Evolutionary conservation across 306 rosid species (phyloP).

Genomic region (Vigna hirtella): DNA sequence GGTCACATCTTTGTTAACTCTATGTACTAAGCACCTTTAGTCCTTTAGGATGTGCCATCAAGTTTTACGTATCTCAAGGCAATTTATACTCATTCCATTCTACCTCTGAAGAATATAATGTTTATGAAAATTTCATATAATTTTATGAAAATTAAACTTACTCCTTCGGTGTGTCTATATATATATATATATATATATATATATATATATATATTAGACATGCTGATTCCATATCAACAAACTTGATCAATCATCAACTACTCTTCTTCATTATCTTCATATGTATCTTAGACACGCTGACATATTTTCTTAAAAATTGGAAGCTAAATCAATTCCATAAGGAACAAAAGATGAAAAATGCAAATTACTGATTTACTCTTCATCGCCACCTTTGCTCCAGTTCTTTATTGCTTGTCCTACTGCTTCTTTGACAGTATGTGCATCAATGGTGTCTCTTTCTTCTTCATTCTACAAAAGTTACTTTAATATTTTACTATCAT

Average conservation of each 20-base stretch:
- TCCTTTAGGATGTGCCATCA: too few species aligned
- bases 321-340: conserved; percentile 32
- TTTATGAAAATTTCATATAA: not conserved
- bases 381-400: conserved; percentile 50
- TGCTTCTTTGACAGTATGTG: conserved; percentile 51
- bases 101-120: not conserved
- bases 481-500: not conserved
- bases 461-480: conserved; percentile 50
- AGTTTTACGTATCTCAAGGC: not conserved
- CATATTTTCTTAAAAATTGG: conserved; percentile 23
- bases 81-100: not conserved
- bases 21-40: not conserved
- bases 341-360: conserved; percentile 20
- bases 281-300: not conserved
- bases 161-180: too few species aligned
- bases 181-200: too few species aligned
- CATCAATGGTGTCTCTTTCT: conserved; percentile 51
- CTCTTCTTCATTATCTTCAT: not conserved
- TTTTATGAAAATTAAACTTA: not conserved
- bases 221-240: not conserved
- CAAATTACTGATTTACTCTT: conserved; percentile 40
- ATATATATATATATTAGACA: too few species aligned
- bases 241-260: conserved; percentile 14
- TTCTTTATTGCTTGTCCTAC: conserved; percentile 54
- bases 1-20: not conserved